Evolutionary conservation across 108 stramenopile genomes (phyloP).

Genomic region (Pseudonitzschia multistriata): DNA sequence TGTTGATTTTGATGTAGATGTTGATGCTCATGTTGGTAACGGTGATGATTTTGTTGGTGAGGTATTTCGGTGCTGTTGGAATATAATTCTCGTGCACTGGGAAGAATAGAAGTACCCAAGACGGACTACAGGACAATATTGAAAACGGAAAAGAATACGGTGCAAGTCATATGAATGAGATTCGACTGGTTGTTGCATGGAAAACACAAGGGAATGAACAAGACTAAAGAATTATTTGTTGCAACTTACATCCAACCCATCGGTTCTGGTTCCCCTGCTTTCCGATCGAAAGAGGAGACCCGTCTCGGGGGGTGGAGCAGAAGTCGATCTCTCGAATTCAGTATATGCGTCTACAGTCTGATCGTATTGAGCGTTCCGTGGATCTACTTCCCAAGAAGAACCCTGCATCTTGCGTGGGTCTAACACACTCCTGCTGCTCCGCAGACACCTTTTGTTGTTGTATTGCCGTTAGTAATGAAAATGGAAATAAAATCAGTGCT

Average conservation of each 20-base stretch:
- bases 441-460: background rate
- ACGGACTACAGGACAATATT: background rate
- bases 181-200: too few species aligned
- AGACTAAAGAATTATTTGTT: background rate
- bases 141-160: background rate
- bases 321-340: conserved; percentile 31
- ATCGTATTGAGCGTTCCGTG: background rate
- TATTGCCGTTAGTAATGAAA: too few species aligned
- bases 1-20: too few species aligned
- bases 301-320: conserved; percentile 31
- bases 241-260: conserved; percentile 1
- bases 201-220: too few species aligned
- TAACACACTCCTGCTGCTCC: background rate
- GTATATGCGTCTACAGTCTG: background rate
- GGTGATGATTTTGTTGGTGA: conserved; percentile 1
- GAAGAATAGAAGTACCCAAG: conserved; percentile 4
- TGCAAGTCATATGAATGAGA: too few species aligned
- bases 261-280: background rate
- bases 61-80: background rate
- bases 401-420: conserved; percentile 2
- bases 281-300: conserved; percentile 19
- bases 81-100: background rate
- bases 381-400: conserved; percentile 7
- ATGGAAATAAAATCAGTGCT: too few species aligned
- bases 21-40: background rate